Evolutionary conservation across 768 basidiomycete genomes (phyloP).

Genomic region (Steccherinum ochraceum): DNA sequence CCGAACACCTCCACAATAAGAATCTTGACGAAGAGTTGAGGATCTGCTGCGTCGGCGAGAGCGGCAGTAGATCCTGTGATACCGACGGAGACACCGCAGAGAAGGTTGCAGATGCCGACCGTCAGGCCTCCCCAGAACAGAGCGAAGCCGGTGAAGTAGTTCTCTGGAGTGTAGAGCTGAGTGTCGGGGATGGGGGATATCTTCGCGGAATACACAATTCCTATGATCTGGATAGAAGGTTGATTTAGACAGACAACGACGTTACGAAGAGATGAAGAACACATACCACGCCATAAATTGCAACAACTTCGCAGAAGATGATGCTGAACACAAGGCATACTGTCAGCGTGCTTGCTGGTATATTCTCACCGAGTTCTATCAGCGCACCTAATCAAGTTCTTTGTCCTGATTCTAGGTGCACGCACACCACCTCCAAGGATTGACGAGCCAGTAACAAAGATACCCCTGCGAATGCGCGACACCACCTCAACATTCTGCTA

Average conservation of each 20-base stretch:
- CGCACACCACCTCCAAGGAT: conserved; percentile 95
- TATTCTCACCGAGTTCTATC: too few relatives aligned
- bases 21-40: conserved; percentile 91
- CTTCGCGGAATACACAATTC: conserved; percentile 92
- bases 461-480: conserved; percentile 74
- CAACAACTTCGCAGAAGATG: conserved; percentile 99
- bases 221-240: conserved; percentile 62
- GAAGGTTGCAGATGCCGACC: conserved; percentile 88
- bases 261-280: neutral
- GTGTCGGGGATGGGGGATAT: conserved; percentile 52
- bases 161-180: conserved; percentile 74
- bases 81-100: conserved; percentile 93
- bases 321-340: conserved; percentile 55
- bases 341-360: neutral
- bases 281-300: conserved; percentile 93
- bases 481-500: neutral
- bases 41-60: conserved; percentile 91
- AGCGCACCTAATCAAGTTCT: conserved; percentile 96
- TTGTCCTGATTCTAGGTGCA: conserved; percentile 89
- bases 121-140: conserved; percentile 97
- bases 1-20: conserved; percentile 94
- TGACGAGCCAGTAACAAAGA: conserved; percentile 94
- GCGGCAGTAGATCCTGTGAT: conserved; percentile 95
- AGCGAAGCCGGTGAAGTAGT: conserved; percentile 93
- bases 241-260: too few relatives aligned